Evolutionary conservation across 2,329 filamentous ascomycete species (phyloP).

Genomic region (Fusarium sp.): DNA sequence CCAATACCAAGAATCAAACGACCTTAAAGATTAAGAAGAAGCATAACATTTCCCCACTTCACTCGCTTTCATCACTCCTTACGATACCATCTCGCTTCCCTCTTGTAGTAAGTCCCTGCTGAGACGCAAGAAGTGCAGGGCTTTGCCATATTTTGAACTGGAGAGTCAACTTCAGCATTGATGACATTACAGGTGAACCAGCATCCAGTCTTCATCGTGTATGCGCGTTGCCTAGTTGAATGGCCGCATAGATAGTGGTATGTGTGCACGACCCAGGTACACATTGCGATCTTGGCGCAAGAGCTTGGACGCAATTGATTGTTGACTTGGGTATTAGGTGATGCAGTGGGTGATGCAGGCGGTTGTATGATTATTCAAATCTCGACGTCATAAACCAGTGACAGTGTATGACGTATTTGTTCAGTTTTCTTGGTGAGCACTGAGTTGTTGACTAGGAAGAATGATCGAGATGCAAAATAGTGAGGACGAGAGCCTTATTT

Average conservation of each 20-base stretch:
- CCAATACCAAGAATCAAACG: no score
- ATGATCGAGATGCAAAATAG: fast-evolving
- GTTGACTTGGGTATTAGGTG: no score
- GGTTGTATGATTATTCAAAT: no score
- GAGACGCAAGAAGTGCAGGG: background rate
- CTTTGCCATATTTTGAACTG: background rate
- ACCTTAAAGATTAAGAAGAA: no score
- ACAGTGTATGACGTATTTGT: no score
- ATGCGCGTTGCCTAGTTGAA: background rate
- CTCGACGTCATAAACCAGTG: no score
- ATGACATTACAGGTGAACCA: conserved; percentile 6
- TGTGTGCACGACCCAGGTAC: background rate
- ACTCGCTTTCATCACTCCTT: background rate
- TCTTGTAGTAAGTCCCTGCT: background rate
- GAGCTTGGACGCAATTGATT: no score
- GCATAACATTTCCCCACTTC: no score
- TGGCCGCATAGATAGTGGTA: background rate
- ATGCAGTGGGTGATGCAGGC: no score
- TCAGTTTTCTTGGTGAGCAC: no score
- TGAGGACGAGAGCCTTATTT: background rate
- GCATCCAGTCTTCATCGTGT: background rate
- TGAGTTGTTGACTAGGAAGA: no score
- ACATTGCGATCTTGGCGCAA: background rate
- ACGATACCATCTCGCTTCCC: background rate
- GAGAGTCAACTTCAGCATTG: background rate